Evolutionary conservation across 495 filamentous ascomycete genomes (phyloP).

Genomic region (Parathielavia appendiculata): DNA sequence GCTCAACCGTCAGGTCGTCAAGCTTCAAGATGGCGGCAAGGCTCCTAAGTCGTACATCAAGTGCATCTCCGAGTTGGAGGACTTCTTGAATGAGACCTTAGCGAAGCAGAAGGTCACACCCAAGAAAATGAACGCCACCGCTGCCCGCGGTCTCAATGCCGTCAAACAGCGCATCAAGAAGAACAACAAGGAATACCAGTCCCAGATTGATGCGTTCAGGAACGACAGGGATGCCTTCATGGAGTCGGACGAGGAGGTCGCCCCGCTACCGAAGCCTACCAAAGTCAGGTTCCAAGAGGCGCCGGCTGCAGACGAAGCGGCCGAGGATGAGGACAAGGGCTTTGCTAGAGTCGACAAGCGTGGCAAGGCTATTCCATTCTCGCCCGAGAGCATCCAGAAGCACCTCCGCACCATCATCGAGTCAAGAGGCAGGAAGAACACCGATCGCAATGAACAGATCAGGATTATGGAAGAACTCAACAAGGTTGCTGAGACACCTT

Average conservation of each 20-base stretch:
- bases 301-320: conserved; percentile 24
- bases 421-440: conserved; percentile 97
- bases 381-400: conserved; percentile 96
- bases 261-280: conserved; percentile 42
- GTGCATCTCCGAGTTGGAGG: conserved; percentile 88
- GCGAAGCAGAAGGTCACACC: conserved; percentile 91
- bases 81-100: conserved; percentile 88
- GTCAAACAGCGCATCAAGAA: conserved; percentile 97
- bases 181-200: conserved; percentile 91
- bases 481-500: conserved; percentile 81
- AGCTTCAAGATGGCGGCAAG: conserved; percentile 68
- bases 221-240: conserved; percentile 81
- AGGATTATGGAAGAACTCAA: conserved; percentile 92
- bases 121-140: conserved; percentile 98
- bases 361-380: conserved; percentile 81
- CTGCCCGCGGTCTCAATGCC: conserved; percentile 87
- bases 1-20: conserved; percentile 83
- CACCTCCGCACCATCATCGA: conserved; percentile 89
- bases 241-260: conserved; percentile 74
- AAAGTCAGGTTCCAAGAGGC: conserved; percentile 38
- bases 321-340: conserved; percentile 73
- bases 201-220: conserved; percentile 81
- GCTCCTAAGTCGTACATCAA: conserved; percentile 88
- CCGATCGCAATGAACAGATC: conserved; percentile 90
- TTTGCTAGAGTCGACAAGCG: conserved; percentile 82